Evolutionary conservation across 352 stramenopile genomes (phyloP), one percentile per base, ranked within the genome.

Genomic region (Globisporangium orthogonon): DNA sequence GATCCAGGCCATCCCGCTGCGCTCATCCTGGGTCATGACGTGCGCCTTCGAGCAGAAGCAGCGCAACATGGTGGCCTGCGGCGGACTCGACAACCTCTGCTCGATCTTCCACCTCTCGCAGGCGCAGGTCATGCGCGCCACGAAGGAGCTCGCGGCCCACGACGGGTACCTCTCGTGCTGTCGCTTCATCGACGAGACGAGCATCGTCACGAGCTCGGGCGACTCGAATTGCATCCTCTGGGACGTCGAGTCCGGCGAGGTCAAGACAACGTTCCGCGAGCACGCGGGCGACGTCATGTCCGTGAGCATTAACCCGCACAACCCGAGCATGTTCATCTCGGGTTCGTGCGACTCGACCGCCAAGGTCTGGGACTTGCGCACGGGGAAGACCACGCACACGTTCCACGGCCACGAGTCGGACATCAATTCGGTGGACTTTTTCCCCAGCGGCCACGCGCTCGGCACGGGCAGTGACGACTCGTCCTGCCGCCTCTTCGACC

Each of bases 181-280:
- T 73, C 89, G 97, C 45, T 99, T 99, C 69, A 86, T 99, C 41
- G 88, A 97, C 70, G 92, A 98, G 64, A 69, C 78, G 39, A 86
- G 88, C 59, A 98, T 98, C 67, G 72, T 98, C 23, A 98, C 93
- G 31, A 94, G 78, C 55, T 98, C 87, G 11, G 97, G 96, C 29
- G 97, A 99, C 80, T 98, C 96, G 37, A 98, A 97, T 50, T 98
- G 95, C 70, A 98, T 99, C 69, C 79, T 98, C n/a, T 99, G 97
- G 97, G 97, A 99, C 71, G 87, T 99, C 45, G 89, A 98, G 61
- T 96, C 74, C 31, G 86, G 87, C 31, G 86, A 97, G 68, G 86
- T 97, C 59, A 95, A 98, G 61, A 94, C 83, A 33, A 97, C 86
- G 11, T 99, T 99, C 81, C 89, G 83, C n/a, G 97, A 99, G 75